Base-by-base conservation (phyloP, 352 stramenopile species). In the Phytopythium sindhum region DNA sequence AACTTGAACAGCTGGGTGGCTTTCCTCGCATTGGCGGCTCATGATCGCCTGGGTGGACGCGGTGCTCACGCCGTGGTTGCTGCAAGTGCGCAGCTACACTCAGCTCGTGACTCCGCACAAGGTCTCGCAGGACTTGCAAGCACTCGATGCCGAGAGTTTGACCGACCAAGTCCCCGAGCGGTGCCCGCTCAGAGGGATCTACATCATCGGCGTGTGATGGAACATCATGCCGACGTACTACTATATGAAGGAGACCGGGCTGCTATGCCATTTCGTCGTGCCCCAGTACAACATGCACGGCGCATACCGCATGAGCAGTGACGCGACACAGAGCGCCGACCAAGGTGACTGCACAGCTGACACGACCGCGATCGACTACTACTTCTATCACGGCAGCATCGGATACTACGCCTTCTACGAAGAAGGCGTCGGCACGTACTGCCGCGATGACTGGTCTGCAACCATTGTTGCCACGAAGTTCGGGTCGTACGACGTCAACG, bases 191-290 rank as follows among this genome's bases (percentile, higher is more conserved):
- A 56, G 64, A 51, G 68, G 68, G 3, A 24, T 75, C 1, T 60
- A 63, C 14, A 75, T 75, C 56, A 65, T 65, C 17, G 59, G 58
- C 21, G 64, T 63, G 1, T 77, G 70, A 66, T 68, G 63, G 70
- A 71, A 71, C 41, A 65, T 77, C 26, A 48, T 14, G 0, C 29
- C 65, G 12, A 69, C 70, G 31, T 66, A 77, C 42, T 77, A 74
- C 48, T 65, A 77, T 42, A 50, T 65, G 11, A 37, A 57, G 11
- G 63, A 68, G 50, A 41, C 62, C 19, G 37, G 61, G 2, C 37
- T 57, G 52, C 55, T 74, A 9, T 77, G 70, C 29, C 70, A 74
- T 44, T 77, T 77, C 41, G 70, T 77, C 9, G 33, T 62, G 4
- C 57, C 57, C 21, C 57, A 62, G 28, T 62, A n/a, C 68, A 41